These are phyloP conservation scores for Mrakia frigida DNA, from an alignment of 768 basidiomycete genomes.

Conservation along the genomic window DNA sequence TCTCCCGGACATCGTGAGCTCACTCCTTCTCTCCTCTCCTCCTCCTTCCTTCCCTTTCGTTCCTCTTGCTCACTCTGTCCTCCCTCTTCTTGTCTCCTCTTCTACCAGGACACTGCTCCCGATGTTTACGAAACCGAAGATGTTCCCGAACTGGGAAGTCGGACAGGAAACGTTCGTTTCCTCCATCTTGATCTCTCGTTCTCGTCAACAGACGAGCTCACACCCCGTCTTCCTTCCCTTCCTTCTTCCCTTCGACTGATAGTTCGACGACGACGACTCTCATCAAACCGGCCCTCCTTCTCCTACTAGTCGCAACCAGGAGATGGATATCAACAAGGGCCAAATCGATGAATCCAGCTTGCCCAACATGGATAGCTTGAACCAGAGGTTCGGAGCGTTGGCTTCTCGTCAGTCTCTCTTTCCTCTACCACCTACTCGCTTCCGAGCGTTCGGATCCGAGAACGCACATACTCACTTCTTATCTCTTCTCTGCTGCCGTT, in stretches of 20 bases:
- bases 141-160: slow-evolving; percentile 50
- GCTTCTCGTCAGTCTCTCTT: slow-evolving; percentile 15
- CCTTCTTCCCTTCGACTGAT: background rate
- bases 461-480: background rate
- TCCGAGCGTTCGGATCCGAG: background rate
- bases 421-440: background rate
- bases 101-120: slow-evolving; percentile 70
- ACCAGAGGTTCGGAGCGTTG: slow-evolving; percentile 18
- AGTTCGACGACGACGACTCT: slow-evolving; percentile 21
- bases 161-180: background rate
- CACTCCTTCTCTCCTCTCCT: background rate
- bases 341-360: slow-evolving; percentile 24
- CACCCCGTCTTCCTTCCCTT: background rate
- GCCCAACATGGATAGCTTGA: slow-evolving; percentile 9
- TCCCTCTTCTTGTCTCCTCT: background rate
- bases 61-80: background rate
- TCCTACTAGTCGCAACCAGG: background rate
- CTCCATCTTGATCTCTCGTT: background rate
- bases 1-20: slow-evolving; percentile 82
- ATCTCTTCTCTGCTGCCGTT: background rate
- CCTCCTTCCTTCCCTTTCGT: slow-evolving; percentile 17
- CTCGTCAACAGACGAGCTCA: background rate
- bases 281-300: background rate
- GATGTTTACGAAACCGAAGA: slow-evolving; percentile 93
- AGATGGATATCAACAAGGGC: slow-evolving; percentile 2